Evolutionary conservation across 768 basidiomycete species (phyloP), one percentile per base, ranked within the genome.

Genomic region (Amanita muscaria): DNA sequence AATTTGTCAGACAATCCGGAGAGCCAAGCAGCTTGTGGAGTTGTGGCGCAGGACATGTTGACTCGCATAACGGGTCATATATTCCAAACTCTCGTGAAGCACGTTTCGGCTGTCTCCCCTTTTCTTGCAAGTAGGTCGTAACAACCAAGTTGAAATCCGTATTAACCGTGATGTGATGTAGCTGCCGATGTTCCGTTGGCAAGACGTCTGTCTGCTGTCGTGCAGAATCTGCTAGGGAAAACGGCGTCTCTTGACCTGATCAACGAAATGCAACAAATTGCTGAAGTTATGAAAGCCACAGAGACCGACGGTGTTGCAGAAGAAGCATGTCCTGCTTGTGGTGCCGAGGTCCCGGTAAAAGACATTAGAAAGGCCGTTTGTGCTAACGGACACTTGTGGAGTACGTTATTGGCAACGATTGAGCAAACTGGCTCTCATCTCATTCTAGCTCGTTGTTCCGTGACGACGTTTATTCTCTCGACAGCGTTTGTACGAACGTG

Each of bases 401-500:
- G 87, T 88, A 57, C 46, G 77, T 33, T 68, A 19, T 46, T n/a
- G n/a, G 24, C 43, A 18, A 42, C 41, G 41, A 15, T 48, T 25
- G 12, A 29, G 27, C 27, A 12, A 29, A 16, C 58, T 35, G 22
- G 24, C 36, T 23, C 22, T 38, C 35, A 49, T 46, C 49, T 31
- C 34, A 25, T 53, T 24, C 9, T 18, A 89, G 88, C 71, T 40
- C 80, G 88, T 23, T 90, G 88, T 58, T 84, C 85, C 9, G 69
- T 88, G 39, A 90, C 88, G 30, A 82, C 83, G 18, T 82, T 86
- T 59, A 76, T 90, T 45, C 69, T 90, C 23, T 73, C 84, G n/a
- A 88, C 85, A 39, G 73, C 85, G 11, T 70, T 70, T 61, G 82
- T 87, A 27, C 74, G 85, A 46, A 88, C 87, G 14, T 91, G 88